phyloP scores from a whole-genome alignment of 257 asterid genomes.

The Cynanchum wilfordii region DNA sequence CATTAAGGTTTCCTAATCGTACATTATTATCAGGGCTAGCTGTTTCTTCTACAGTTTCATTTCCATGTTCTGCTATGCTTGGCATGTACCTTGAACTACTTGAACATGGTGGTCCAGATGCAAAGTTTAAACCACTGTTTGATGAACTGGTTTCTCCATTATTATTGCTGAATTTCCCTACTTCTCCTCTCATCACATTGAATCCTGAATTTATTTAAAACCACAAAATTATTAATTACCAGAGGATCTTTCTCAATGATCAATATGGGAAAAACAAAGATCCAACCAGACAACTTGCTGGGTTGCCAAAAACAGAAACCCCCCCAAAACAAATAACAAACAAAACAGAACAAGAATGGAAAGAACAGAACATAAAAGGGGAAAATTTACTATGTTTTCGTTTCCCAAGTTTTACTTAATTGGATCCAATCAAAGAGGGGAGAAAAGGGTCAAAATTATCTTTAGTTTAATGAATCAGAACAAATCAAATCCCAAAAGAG shows the following conservation, averaged over 20 bases:
- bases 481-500: background rate
- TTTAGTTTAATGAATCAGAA: background rate
- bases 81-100: constrained; percentile 65
- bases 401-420: background rate
- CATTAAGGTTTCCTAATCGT: constrained; percentile 24
- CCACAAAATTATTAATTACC: too few relatives aligned
- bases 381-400: background rate
- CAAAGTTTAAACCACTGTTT: constrained; percentile 41
- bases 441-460: background rate
- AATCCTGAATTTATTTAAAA: constrained; percentile 42
- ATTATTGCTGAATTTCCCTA: constrained; percentile 46
- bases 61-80: constrained; percentile 60
- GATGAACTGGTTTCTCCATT: constrained; percentile 39
- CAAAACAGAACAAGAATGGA: background rate
- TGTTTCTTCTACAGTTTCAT: constrained; percentile 22
- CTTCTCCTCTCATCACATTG: constrained; percentile 50
- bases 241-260: background rate
- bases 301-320: background rate
- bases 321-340: background rate
- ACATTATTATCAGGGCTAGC: constrained; percentile 27
- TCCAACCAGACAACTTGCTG: background rate
- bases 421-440: constrained; percentile 6
- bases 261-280: background rate
- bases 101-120: constrained; percentile 40
- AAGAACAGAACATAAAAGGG: background rate